These are phyloP conservation scores for Fusarium bactridioides DNA, from an alignment of 2,329 filamentous ascomycete genomes.

Conservation along the genomic window DNA sequence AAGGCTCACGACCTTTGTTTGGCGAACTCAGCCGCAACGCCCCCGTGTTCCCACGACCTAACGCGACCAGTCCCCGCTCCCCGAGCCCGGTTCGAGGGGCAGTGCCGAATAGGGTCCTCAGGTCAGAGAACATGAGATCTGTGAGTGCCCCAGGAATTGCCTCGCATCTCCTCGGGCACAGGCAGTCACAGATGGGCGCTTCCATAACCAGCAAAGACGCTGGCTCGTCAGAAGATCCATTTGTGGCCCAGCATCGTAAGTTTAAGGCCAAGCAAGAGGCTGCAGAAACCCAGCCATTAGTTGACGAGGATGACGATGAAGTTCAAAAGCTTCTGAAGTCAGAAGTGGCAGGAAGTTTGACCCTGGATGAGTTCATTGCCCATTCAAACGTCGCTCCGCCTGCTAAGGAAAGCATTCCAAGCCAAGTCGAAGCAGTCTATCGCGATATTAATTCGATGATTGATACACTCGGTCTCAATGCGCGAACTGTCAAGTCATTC, in stretches of 20 bases:
- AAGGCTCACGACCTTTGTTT: slow-evolving; percentile 58
- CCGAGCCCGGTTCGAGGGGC: slow-evolving; percentile 74
- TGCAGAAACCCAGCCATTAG: slow-evolving; percentile 64
- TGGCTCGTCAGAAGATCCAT: slow-evolving; percentile 53
- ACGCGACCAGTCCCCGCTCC: slow-evolving; percentile 69
- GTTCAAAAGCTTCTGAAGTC: slow-evolving; percentile 69
- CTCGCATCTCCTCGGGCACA: slow-evolving; percentile 59
- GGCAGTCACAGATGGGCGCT: slow-evolving; percentile 48
- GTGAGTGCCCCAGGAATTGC: slow-evolving; percentile 68
- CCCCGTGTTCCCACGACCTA: slow-evolving; percentile 63
- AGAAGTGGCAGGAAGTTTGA: slow-evolving; percentile 67
- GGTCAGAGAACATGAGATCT: slow-evolving; percentile 62
- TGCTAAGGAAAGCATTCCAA: slow-evolving; percentile 65
- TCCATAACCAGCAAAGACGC: slow-evolving; percentile 52
- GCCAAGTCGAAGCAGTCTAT: slow-evolving; percentile 73
- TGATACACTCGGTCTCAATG: slow-evolving; percentile 88
- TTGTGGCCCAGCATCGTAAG: slow-evolving; percentile 60
- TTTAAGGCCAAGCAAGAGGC: slow-evolving; percentile 63
- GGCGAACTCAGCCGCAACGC: slow-evolving; percentile 61
- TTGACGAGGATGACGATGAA: slow-evolving; percentile 75
- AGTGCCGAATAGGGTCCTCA: slow-evolving; percentile 58
- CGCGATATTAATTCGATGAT: slow-evolving; percentile 93
- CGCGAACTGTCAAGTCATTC: slow-evolving; percentile 69
- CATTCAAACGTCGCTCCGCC: slow-evolving; percentile 63
- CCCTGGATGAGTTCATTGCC: slow-evolving; percentile 73